Conservation (phyloP, 192 early-diverging fungal species). For the Dissophora globulifera region DNA sequence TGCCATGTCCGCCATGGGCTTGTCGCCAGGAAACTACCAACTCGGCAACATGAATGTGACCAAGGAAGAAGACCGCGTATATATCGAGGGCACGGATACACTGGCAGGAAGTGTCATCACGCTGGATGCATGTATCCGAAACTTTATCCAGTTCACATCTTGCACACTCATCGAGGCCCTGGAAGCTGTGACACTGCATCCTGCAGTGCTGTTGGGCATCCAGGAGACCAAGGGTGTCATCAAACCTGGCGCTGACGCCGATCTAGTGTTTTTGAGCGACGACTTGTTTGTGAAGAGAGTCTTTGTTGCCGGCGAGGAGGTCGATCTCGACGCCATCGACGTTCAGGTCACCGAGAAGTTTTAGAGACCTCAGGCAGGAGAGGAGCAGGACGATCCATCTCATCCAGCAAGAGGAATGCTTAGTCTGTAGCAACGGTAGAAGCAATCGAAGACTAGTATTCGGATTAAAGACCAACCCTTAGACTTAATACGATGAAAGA, state of each 20-base stretch:
- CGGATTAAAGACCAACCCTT: too few species aligned
- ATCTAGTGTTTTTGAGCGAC: conserved; percentile 77
- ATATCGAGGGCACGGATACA: conserved; percentile 80
- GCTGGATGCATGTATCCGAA: conserved; percentile 79
- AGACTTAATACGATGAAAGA: too few species aligned
- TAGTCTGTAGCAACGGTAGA: too few species aligned
- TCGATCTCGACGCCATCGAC: conserved; percentile 53
- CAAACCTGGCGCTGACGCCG: conserved; percentile 78
- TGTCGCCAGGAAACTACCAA: conserved; percentile 75
- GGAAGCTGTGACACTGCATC: conserved; percentile 82
- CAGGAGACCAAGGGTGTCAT: conserved; percentile 77
- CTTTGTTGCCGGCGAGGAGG: conserved; percentile 77
- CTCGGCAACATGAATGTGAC: conserved; percentile 76
- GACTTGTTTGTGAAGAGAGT: conserved; percentile 72
- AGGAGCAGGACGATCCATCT: too few species aligned
- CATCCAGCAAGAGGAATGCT: too few species aligned
- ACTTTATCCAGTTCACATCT: conserved; percentile 81
- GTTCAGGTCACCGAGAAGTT: conserved; percentile 50
- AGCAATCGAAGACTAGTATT: too few species aligned
- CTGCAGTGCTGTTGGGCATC: conserved; percentile 80
- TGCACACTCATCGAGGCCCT: conserved; percentile 82
- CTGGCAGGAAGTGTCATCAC: conserved; percentile 77
- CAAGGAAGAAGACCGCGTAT: conserved; percentile 69
- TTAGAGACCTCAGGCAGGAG: not conserved
- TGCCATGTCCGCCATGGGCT: conserved; percentile 80